Evolutionary conservation across 2,329 filamentous ascomycete genomes (phyloP).

Genomic region (Diaporthe nobilis): DNA sequence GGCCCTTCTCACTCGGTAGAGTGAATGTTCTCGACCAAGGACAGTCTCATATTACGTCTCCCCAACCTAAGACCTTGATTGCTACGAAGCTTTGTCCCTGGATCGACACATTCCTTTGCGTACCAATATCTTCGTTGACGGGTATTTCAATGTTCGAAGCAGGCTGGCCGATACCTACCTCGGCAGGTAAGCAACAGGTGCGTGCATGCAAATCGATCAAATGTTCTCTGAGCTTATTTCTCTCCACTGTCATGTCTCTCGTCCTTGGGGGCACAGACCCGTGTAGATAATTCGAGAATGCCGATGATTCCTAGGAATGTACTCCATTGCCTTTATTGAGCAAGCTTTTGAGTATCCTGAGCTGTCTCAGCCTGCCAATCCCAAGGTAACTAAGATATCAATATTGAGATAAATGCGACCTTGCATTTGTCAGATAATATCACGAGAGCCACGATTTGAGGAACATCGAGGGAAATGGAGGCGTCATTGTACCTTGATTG

Average conservation of each 20-base stretch:
- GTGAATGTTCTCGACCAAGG: neutral
- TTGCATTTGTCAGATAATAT: conserved; percentile 1
- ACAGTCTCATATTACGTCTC: neutral
- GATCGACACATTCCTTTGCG: neutral
- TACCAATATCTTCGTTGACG: neutral
- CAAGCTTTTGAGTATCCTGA: neutral
- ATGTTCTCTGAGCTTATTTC: neutral
- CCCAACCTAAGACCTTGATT: too few relatives aligned
- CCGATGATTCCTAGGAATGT: neutral
- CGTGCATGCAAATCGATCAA: neutral
- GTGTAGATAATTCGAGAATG: neutral
- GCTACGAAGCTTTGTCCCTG: neutral
- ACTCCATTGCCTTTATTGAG: neutral
- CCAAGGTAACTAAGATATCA: neutral
- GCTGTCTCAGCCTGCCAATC: neutral
- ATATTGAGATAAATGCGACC: neutral
- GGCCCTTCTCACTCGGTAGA: neutral
- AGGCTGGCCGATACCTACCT: neutral
- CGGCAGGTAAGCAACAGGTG: neutral
- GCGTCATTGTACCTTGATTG: neutral
- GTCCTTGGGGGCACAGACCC: neutral
- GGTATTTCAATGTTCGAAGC: neutral
- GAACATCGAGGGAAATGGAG: neutral
- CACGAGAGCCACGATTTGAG: neutral
- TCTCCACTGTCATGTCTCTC: neutral